phyloP scores from a whole-genome alignment of 164 flowering plant species.

The Annona cherimola region DNA sequence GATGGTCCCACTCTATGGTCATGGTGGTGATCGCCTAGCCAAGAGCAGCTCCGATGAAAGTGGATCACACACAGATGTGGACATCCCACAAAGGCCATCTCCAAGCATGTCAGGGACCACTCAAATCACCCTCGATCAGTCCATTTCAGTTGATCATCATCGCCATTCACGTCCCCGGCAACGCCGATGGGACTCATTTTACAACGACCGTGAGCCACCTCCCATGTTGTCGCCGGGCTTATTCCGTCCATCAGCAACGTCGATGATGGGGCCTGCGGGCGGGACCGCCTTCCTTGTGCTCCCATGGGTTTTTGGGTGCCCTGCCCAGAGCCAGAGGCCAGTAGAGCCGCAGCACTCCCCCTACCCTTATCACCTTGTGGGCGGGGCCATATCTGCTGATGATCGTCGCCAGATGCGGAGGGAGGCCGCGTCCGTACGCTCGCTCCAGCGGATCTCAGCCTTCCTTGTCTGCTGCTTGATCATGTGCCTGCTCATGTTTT shows the following conservation, averaged over 20 bases:
- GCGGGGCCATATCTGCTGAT: constrained; percentile 4
- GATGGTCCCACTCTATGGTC: constrained; percentile 80
- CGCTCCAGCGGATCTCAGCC: constrained; percentile 38
- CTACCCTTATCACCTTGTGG: constrained; percentile 18
- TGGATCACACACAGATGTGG: constrained; percentile 14
- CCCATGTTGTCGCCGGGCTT: constrained; percentile 14
- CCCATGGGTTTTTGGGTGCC: constrained; percentile 27
- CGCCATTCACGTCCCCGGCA: constrained; percentile 16
- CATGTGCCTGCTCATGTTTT: constrained; percentile 48
- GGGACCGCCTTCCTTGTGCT: constrained; percentile 41
- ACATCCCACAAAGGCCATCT: constrained; percentile 48
- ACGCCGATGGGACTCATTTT: constrained; percentile 23
- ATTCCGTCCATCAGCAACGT: constrained; percentile 25
- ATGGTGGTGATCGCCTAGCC: constrained; percentile 35
- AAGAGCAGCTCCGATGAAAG: constrained; percentile 9
- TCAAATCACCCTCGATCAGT: constrained; percentile 5
- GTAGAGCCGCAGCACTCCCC: constrained; percentile 18
- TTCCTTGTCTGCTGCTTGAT: constrained; percentile 48
- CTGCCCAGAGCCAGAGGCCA: constrained; percentile 18
- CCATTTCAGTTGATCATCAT: constrained; percentile 7
- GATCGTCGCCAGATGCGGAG: constrained; percentile 35
- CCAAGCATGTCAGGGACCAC: constrained; percentile 15
- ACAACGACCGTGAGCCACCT: constrained; percentile 12
- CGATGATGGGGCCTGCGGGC: constrained; percentile 35
- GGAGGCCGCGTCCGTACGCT: constrained; percentile 37